Evolutionary conservation across 1,284 basidiomycete genomes (phyloP).

Genomic region (Tilletia caries): DNA sequence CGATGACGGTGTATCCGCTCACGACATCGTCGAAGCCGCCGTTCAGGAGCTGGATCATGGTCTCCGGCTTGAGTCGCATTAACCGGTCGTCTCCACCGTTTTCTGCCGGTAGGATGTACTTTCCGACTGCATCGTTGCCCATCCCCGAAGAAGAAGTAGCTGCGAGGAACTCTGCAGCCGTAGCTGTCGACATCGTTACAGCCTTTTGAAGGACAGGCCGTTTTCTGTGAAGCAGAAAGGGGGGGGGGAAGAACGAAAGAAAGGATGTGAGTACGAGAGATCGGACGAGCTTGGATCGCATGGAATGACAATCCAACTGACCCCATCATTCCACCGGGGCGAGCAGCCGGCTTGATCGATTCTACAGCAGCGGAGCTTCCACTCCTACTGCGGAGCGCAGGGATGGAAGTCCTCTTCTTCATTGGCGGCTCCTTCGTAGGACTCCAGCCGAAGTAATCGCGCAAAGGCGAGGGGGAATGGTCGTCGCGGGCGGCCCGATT

Average conservation of each 20-base stretch:
- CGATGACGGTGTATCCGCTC: slow-evolving; percentile 63
- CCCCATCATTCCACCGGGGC: not conserved
- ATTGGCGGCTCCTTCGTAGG: slow-evolving; percentile 40
- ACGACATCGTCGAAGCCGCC: slow-evolving; percentile 45
- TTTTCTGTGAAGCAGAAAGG: not conserved
- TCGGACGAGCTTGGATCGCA: too few species aligned
- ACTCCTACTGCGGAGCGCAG: not conserved
- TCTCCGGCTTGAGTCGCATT: slow-evolving; percentile 79
- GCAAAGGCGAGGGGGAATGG: not conserved
- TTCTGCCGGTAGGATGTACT: slow-evolving; percentile 90
- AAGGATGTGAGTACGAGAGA: too few species aligned
- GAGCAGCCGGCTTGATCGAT: too few species aligned
- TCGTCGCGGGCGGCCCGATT: slow-evolving; percentile 1
- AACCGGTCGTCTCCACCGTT: slow-evolving; percentile 89
- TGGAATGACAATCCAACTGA: too few species aligned
- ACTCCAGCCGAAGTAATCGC: slow-evolving; percentile 20
- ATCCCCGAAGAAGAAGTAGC: not conserved
- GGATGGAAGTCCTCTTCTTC: slow-evolving; percentile 30
- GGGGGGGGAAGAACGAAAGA: not conserved
- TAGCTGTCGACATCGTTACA: not conserved
- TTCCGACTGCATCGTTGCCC: slow-evolving; percentile 59
- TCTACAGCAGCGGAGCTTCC: too few species aligned
- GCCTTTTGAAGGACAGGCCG: slow-evolving; percentile 2
- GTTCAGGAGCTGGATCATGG: slow-evolving; percentile 54
- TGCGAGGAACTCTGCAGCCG: not conserved